Evolutionary conservation across 1,284 basidiomycete genomes (phyloP).

Genomic region (Earliella scabrosa): DNA sequence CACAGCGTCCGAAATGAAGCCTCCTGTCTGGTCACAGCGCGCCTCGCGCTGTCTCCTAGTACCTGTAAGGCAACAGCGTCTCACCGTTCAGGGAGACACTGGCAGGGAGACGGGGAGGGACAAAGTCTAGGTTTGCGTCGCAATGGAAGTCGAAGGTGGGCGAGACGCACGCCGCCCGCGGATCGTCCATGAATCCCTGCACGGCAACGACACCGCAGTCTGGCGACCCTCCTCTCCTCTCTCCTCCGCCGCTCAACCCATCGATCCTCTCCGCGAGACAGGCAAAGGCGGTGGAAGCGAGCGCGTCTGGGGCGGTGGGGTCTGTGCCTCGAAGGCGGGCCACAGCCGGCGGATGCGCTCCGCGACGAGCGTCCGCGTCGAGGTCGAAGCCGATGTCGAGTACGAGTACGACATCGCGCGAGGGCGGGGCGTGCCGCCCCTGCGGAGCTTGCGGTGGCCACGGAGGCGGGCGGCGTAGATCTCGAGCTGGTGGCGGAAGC

Average conservation of each 20-base stretch:
- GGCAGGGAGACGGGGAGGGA: too few relatives aligned
- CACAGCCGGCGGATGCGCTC: conserved; percentile 1
- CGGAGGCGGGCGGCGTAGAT: conserved; percentile 31
- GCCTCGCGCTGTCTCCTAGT: too few relatives aligned
- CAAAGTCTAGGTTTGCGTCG: too few relatives aligned
- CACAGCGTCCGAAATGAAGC: too few relatives aligned
- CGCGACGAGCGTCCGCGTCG: not conserved
- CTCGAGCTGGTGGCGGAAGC: conserved; percentile 42
- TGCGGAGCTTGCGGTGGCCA: conserved; percentile 14
- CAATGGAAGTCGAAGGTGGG: too few relatives aligned
- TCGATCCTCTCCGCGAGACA: conserved; percentile 14
- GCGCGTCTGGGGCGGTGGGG: not conserved
- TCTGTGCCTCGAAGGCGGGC: not conserved
- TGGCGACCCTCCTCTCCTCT: too few relatives aligned
- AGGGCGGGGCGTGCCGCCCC: not conserved
- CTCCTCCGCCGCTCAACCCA: conserved; percentile 34
- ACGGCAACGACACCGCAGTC: too few relatives aligned
- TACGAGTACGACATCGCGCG: not conserved
- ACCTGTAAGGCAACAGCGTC: too few relatives aligned
- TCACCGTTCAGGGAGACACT: too few relatives aligned
- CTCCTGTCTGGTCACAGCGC: too few relatives aligned
- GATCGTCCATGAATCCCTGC: too few relatives aligned
- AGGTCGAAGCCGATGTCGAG: not conserved
- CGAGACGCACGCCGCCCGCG: too few relatives aligned
- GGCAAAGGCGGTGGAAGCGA: not conserved